Evolutionary conservation across 116 monocot genomes (phyloP).

Genomic region (Papilionanthe hybrid): DNA sequence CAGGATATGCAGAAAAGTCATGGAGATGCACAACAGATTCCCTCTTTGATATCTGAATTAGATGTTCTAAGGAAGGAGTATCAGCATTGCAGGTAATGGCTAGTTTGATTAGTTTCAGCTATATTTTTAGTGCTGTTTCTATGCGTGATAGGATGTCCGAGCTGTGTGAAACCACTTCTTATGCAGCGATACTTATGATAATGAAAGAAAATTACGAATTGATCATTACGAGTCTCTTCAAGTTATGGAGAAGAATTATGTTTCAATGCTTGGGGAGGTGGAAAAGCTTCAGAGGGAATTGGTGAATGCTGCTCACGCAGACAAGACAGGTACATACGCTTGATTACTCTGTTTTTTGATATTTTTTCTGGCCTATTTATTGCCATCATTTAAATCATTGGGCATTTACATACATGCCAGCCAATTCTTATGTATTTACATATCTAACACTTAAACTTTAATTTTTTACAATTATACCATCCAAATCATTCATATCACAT

Average conservation of each 20-base stretch:
- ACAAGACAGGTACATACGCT: slow-evolving; percentile 21
- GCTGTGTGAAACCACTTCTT: neutral
- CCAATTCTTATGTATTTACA: too few relatives aligned
- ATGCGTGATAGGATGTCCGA: neutral
- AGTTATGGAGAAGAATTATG: slow-evolving; percentile 72
- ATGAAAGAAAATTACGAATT: slow-evolving; percentile 54
- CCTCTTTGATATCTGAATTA: slow-evolving; percentile 53
- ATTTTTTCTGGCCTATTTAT: neutral
- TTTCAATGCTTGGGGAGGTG: slow-evolving; percentile 61
- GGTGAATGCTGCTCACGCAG: slow-evolving; percentile 33
- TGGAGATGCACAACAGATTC: slow-evolving; percentile 46
- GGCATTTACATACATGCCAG: too few relatives aligned
- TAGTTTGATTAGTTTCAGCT: neutral
- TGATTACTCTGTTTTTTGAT: neutral
- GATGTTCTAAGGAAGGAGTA: slow-evolving; percentile 57
- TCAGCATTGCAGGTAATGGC: slow-evolving; percentile 47
- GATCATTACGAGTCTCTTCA: slow-evolving; percentile 69
- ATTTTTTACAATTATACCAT: too few relatives aligned
- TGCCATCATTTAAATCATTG: neutral
- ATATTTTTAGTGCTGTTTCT: neutral
- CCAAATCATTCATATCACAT: too few relatives aligned
- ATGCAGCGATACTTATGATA: slow-evolving; percentile 59
- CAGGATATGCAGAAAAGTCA: slow-evolving; percentile 51
- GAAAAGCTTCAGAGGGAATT: slow-evolving; percentile 54
- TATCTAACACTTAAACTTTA: too few relatives aligned